Conservation (phyloP, 2,329 filamentous ascomycete genomes). For the Colletotrichum sp. region DNA sequence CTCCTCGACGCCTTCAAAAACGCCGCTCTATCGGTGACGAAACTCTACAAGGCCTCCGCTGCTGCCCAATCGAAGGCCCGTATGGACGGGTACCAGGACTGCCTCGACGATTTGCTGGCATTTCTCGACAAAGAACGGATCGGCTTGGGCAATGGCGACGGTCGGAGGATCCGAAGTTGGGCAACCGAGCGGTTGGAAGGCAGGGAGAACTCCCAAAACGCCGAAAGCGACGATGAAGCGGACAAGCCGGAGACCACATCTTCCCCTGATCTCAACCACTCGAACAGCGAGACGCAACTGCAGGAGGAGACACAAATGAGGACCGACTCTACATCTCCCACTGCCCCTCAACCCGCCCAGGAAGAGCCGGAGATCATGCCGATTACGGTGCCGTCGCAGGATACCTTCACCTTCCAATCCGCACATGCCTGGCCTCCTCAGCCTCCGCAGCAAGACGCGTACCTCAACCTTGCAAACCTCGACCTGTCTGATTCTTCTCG, state of each 20-base stretch:
- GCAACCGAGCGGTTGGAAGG: slow-evolving; percentile 74
- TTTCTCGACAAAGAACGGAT: slow-evolving; percentile 86
- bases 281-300: slow-evolving; percentile 36
- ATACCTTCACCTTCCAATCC: slow-evolving; percentile 74
- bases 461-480: slow-evolving; percentile 66
- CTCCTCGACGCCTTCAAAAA: slow-evolving; percentile 90
- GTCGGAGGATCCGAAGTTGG: slow-evolving; percentile 66
- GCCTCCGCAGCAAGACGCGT: slow-evolving; percentile 55
- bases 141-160: slow-evolving; percentile 81
- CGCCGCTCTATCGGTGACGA: slow-evolving; percentile 92
- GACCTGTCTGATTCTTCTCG: slow-evolving; percentile 60
- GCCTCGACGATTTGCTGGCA: slow-evolving; percentile 84
- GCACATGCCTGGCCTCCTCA: slow-evolving; percentile 52
- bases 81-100: slow-evolving; percentile 89
- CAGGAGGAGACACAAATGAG: slow-evolving; percentile 27
- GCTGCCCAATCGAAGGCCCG: slow-evolving; percentile 77
- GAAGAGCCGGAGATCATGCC: slow-evolving; percentile 30
- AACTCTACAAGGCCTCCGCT: slow-evolving; percentile 92
- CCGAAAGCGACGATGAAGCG: slow-evolving; percentile 73
- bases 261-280: slow-evolving; percentile 62
- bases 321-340: slow-evolving; percentile 39
- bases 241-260: slow-evolving; percentile 66
- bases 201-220: slow-evolving; percentile 57
- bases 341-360: slow-evolving; percentile 16
- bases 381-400: slow-evolving; percentile 59